Conservation (phyloP, 352 stramenopile species). For the Phytopythium litorale region DNA sequence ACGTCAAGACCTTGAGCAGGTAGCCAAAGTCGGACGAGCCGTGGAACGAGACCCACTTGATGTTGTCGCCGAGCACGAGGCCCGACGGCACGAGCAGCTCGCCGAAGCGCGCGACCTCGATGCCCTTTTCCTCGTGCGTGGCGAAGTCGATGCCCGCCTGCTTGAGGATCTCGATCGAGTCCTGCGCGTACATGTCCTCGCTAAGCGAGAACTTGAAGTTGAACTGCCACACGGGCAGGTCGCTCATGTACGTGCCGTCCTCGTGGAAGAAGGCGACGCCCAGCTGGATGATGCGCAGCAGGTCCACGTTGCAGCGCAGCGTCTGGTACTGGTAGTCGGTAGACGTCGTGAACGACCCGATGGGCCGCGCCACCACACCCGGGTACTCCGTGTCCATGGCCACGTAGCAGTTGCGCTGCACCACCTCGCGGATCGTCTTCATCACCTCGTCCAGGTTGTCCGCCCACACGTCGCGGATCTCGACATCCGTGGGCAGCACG, state of each 20-base stretch:
- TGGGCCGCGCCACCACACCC: slow-evolving; percentile 96
- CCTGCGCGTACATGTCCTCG: slow-evolving; percentile 99
- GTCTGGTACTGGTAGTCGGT: slow-evolving; percentile 99
- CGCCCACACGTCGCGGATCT: slow-evolving; percentile 95
- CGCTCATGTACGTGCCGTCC: slow-evolving; percentile 92
- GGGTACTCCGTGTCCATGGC: slow-evolving; percentile 99
- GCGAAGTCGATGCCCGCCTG: slow-evolving; percentile 98
- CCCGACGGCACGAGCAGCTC: slow-evolving; percentile 98
- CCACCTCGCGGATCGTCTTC: slow-evolving; percentile 93
- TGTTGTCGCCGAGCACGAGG: slow-evolving; percentile 97
- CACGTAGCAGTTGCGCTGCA: slow-evolving; percentile 97
- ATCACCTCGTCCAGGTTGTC: slow-evolving; percentile 95
- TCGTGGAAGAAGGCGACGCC: slow-evolving; percentile 97
- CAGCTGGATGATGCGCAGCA: slow-evolving; percentile 98
- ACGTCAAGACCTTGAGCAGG: slow-evolving; percentile 96
- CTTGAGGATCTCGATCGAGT: slow-evolving; percentile 98
- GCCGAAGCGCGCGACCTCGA: slow-evolving; percentile 96
- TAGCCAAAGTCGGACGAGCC: slow-evolving; percentile 99
- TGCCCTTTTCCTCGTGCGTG: slow-evolving; percentile 94
- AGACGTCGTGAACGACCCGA: slow-evolving; percentile 94
- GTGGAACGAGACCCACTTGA: slow-evolving; percentile 99
- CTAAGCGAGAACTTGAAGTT: slow-evolving; percentile 99
- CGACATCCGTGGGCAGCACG: slow-evolving; percentile 71
- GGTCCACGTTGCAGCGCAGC: slow-evolving; percentile 98
- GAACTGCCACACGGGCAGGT: slow-evolving; percentile 98